Conservation (phyloP, 257 asterid species). For the Scutellaria baicalensis region DNA sequence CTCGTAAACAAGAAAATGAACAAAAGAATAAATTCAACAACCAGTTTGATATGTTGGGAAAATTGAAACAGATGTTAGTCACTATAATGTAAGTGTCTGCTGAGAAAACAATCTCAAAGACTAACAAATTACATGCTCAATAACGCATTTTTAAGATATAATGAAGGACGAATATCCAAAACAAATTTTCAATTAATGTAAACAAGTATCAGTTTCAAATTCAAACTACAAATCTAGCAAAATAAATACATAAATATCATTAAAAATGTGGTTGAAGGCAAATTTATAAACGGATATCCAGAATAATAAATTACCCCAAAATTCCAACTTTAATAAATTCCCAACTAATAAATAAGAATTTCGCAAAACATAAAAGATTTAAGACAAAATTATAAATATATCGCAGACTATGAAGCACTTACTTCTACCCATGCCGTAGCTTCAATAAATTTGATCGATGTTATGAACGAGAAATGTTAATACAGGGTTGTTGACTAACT, state of each 20-base stretch:
- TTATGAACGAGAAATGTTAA: background rate
- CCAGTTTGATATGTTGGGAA: background rate
- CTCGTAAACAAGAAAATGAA: background rate
- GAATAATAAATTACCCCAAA: background rate
- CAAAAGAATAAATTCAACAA: background rate
- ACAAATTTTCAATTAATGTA: background rate
- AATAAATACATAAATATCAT: background rate
- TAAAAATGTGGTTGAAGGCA: background rate
- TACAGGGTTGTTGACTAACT: background rate
- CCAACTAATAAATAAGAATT: background rate
- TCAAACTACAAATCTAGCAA: background rate
- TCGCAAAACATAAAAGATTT: background rate
- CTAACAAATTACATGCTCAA: background rate
- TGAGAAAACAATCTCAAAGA: background rate
- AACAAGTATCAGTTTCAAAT: background rate
- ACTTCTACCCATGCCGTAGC: slow-evolving; percentile 18
- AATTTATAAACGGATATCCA: background rate
- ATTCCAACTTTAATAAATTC: background rate
- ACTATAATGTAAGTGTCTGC: background rate
- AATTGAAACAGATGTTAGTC: background rate
- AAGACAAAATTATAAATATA: background rate
- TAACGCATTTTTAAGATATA: background rate
- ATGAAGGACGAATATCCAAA: background rate
- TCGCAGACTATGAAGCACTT: background rate
- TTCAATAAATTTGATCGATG: slow-evolving; percentile 3